Base-by-base conservation (phyloP, 2,329 filamentous ascomycete species). In the Penicillium nordicum region DNA sequence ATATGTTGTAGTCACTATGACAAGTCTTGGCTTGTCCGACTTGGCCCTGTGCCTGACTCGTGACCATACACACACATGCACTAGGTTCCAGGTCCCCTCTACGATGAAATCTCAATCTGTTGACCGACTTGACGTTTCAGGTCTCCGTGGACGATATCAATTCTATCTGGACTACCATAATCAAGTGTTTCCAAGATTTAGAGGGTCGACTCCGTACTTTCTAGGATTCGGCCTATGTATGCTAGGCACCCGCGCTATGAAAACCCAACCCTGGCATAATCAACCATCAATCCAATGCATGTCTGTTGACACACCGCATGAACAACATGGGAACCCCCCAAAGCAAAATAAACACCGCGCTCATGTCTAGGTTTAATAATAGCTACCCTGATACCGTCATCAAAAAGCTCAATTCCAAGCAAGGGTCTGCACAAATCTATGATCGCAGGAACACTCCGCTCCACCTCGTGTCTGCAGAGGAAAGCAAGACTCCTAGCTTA, bases 401-500 rank as follows among this genome's bases (percentile, higher is more conserved):
- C 45, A 21, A 49, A 42, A 42, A 37, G 8, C 29, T 55, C 46
- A 14, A 41, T 16, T 42, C 40, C 55, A 63, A 47, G 63, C 62
- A 66, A 66, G 63, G 62, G 38, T 29, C 12, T 51, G 57, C 57
- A 58, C 34, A 14, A 36, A 27, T 23, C 7, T 16, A 41, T 50
- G 41, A 38, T 49, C 23, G 25, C 18, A 41, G 27, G 29, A 43
- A 50, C 27, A 34, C 7, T 27, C 16, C 38, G 5, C 10, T 36
- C 45, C 21, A 40, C 50, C 61, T 63, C 59, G 60, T 66, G 62
- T 56, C 50, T 41, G 51, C 43, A 41, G 37, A 45, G 23, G 25
- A 40, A 51, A 51, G 63, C 59, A 66, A 66, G 57, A 57, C 55
- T 29, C 50, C 40, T 53, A 42, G 32, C 51, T 55, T 52, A 34